Evolutionary conservation across 441 rosid species (phyloP), one percentile per base, ranked within the genome.

Genomic region (Capsella rubella): DNA sequence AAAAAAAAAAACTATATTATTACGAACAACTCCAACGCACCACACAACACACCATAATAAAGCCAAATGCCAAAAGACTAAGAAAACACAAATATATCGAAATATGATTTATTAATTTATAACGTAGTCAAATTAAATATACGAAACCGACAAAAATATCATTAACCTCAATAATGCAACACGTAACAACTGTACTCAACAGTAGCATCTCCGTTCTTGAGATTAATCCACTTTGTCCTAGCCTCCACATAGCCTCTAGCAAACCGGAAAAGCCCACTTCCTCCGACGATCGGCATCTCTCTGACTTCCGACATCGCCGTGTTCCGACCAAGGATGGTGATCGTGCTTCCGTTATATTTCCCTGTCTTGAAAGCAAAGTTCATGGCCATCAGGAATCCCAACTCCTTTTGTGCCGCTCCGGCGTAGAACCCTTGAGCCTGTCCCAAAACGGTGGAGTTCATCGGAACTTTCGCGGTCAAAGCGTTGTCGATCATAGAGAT

Each of bases 231-330:
- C 39, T 81, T 71, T 13, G 91, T 90, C 59, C 72, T 79, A 3
- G 83, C 87, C 69, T 82, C 75, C 14, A 80, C 93, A 67, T 85
- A 90, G 0, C 96, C 93, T 63, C 90, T 71, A 4, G 90, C 90
- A 54, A 88, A 87, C 52, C 88, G 83, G 81, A 88, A 90, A 40
- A 84, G 79, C 6, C 93, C 96, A 29, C 91, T 87, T 40, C 96
- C 96, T 59, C 93, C 96, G 63, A 88, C 64, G 64, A 90, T 86
- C 52, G 91, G 87, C 91, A 90, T 84, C 73, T 90, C 96, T 58
- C 93, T 85, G 4, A 83, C 82, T 25, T 65, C 73, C 3, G 84
- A 69, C 11, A 84, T 15, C 21, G 82, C 85, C 0, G 64, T 6
- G 69, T 90, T 90, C 72, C 90, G 74, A 43, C 96, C 96, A 8